Percentiles rank a stretch among this genome's conserved stretches.
phyloP scores from a whole-genome alignment of 106 monocot species.

The Dactylorhiza incarnata region DNA sequence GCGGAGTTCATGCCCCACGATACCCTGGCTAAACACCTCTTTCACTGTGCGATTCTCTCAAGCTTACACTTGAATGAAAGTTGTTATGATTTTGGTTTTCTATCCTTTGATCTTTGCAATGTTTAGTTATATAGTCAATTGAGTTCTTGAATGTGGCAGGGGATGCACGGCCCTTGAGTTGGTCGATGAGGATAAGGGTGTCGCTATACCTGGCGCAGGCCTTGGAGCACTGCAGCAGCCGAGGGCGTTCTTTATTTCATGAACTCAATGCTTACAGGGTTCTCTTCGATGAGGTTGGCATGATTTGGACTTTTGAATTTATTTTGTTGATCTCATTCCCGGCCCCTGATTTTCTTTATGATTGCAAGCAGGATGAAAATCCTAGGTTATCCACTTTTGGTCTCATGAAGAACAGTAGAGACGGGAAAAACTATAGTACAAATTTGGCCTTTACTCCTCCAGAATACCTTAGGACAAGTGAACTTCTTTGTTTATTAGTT shows the following conservation, averaged over 20 bases:
- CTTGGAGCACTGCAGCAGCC: constrained; percentile 73
- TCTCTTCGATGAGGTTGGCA: constrained; percentile 59
- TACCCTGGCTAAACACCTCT: constrained; percentile 91
- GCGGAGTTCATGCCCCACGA: constrained; percentile 94
- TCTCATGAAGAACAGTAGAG: constrained; percentile 97
- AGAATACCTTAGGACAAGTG: constrained; percentile 90
- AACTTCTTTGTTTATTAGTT: neutral
- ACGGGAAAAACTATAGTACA: constrained; percentile 98
- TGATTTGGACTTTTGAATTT: neutral
- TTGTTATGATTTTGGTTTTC: neutral
- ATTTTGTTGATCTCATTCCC: neutral
- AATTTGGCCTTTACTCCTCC: constrained; percentile 95
- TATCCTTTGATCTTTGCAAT: neutral
- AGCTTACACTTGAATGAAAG: neutral
- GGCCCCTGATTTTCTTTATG: neutral
- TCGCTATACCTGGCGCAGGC: constrained; percentile 74
- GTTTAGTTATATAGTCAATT: neutral
- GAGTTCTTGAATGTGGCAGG: constrained; percentile 28
- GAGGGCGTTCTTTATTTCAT: constrained; percentile 65
- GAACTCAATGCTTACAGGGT: constrained; percentile 88
- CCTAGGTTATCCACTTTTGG: constrained; percentile 92
- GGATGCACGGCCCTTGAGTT: constrained; percentile 69
- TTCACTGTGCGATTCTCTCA: constrained; percentile 44
- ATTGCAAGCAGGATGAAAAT: constrained; percentile 58
- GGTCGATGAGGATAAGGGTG: constrained; percentile 89